Base-by-base conservation (phyloP, 148 eudicot genomes). In the Talinum fruticosum region DNA sequence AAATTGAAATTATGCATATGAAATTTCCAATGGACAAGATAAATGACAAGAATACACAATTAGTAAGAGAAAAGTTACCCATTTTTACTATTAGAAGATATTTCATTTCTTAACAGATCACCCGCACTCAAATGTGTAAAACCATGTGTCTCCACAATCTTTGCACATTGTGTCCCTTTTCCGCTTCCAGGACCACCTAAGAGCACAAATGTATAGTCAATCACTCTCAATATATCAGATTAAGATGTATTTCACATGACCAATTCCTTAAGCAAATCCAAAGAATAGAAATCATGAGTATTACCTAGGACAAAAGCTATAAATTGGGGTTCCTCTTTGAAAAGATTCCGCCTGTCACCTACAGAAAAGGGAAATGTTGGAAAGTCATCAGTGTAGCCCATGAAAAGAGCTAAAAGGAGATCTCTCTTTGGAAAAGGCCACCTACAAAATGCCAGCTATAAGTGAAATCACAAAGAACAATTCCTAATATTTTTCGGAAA, bases 121-220 rank as follows among this genome's bases (percentile, higher is more conserved):
- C 99, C 99, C 71, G 94, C 99, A 86, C 97, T 95, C 80, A 95
- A 74, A 79, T 95, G 99, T 7, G 93, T n/a, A n/a, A n/a, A n/a
- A n/a, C n/a, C n/a, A 87, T 80, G 92, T 71, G 89, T 87, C 64
- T 92, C 90, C 54, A 83, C 97, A 70, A 95, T 92, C 82, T 78
- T 91, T 47, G 75, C 36, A 87, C 99, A 95, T 75, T 93, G 99
- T 24, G 99, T 95, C 72, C 99, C 99, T 85, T 95, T 95, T 76
- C 99, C 99, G 51, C 97, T 91, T 77, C 99, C 99, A 26, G 99
- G 99, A 61, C 99, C 99, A 79, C 99, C 99, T 95, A 76, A 59
- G 76, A 84, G 69, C 71, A 81, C 36, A 16, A 66, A 7, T 6
- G 51, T 71, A 47, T 15, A 77, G 75, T 69, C 45, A 73, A 18